Conservation (phyloP, 2,329 filamentous ascomycete species). For the Tolypocladium guangdongense region DNA sequence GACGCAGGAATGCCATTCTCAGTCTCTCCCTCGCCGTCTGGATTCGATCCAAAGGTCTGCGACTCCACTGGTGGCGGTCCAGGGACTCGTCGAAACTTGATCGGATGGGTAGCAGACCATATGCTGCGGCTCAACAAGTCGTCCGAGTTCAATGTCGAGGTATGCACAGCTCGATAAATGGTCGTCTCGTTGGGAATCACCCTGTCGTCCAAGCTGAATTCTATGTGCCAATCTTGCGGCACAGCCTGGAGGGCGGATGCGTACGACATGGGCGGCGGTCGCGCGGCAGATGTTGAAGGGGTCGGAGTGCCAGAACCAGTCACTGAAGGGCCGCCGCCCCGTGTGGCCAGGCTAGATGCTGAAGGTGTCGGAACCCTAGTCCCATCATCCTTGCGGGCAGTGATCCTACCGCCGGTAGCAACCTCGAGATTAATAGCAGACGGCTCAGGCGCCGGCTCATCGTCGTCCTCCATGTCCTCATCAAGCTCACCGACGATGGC, state of each 20-base stretch:
- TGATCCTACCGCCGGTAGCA: slow-evolving; percentile 75
- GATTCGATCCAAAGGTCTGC: slow-evolving; percentile 42
- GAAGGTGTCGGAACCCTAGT: slow-evolving; percentile 76
- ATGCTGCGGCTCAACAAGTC: slow-evolving; percentile 66
- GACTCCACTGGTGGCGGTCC: slow-evolving; percentile 72
- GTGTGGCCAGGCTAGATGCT: slow-evolving; percentile 34
- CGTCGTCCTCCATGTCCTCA: slow-evolving; percentile 65
- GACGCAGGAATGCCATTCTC: slow-evolving; percentile 62
- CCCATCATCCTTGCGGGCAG: slow-evolving; percentile 84
- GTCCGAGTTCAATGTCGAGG: slow-evolving; percentile 36
- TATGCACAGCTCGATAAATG: slow-evolving; percentile 88
- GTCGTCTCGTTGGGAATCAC: slow-evolving; percentile 85
- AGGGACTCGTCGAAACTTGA: slow-evolving; percentile 79
- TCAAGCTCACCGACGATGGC: slow-evolving; percentile 86
- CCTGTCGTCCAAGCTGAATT: slow-evolving; percentile 81
- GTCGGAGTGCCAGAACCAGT: slow-evolving; percentile 29
- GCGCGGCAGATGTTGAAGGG: slow-evolving; percentile 44
- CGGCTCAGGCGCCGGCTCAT: slow-evolving; percentile 58
- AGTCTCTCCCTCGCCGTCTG: slow-evolving; percentile 40
- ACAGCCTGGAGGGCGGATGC: slow-evolving; percentile 69
- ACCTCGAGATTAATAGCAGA: slow-evolving; percentile 88
- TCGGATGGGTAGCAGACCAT: slow-evolving; percentile 82
- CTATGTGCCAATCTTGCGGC: slow-evolving; percentile 93
- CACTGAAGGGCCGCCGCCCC: slow-evolving; percentile 27
- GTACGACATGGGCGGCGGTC: slow-evolving; percentile 58